Evolutionary conservation across 192 early-diverging fungal species (phyloP), one percentile per base, ranked within the genome.

Genomic region (Dispira parvispora): DNA sequence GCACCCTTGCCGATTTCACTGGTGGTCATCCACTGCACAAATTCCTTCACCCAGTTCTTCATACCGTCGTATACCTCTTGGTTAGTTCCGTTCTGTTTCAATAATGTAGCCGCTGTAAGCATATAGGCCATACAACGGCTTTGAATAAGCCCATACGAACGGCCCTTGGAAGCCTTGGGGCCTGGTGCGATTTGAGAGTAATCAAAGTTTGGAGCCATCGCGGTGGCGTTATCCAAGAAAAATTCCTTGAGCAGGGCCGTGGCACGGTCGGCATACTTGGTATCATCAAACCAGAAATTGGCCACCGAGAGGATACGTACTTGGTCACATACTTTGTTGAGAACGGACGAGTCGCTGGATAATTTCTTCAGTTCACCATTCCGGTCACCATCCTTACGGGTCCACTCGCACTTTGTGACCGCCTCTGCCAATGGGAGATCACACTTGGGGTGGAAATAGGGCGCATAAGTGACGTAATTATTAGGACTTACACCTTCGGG

Each of bases 171-270:
- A 43, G 43, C 42, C 18, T 20, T 18, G 20, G 43, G 43, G 42
- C 58, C 58, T 11, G 42, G 58, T 44, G 13, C 1, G 16, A 61
- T 45, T 45, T 61, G 58, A 3, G 43, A 42, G 42, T 43, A 61
- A 44, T 61, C 58, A 16, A 61, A 44, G 32, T 61, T 61, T 11
- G 58, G 58, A 8, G 45, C 43, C 58, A 61, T 61, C n/a, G 38
- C 42, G 10, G 58, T 61, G 43, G 23, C 43, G 5, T 43, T 14
- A n/a, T 61, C 28, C n/a, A 61, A 2, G 14, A 61, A 61, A 14
- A 38, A 61, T 20, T 25, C 20, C n/a, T 61, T 20, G 43, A 61
- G 58, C 0, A 61, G 10, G 12, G 16, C 8, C 4, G 16, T 44
- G 0, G 58, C 58, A 13, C n/a, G 4, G 43, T 25, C 43, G 18